phyloP scores from a whole-genome alignment of 2,329 filamentous ascomycete genomes.

The Sclerotinia nivalis region DNA sequence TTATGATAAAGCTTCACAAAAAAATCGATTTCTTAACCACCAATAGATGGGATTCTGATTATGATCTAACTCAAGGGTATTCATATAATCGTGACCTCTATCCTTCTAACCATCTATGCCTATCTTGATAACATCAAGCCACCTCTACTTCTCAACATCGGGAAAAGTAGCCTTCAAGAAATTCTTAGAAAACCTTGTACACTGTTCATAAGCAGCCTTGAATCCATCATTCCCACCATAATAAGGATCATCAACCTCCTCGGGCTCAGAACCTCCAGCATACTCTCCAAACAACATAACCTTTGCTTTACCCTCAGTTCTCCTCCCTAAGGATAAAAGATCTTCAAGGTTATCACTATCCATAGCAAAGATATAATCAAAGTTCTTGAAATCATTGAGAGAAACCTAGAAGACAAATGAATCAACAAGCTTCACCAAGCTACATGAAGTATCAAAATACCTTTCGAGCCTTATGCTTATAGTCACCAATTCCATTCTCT shows the following conservation, averaged over 20 bases:
- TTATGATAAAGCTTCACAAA: background rate
- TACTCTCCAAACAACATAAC: conserved; percentile 84
- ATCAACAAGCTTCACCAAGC: background rate
- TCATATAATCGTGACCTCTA: conserved; percentile 13
- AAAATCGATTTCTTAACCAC: background rate
- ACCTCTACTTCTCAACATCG: conserved; percentile 32
- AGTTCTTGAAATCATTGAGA: conserved; percentile 73
- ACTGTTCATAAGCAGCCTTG: conserved; percentile 82
- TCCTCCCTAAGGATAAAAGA: conserved; percentile 58
- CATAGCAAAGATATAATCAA: conserved; percentile 96
- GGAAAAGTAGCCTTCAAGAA: conserved; percentile 39
- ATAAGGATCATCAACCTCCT: conserved; percentile 86
- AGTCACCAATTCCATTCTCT: conserved; percentile 73
- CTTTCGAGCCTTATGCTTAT: conserved; percentile 75
- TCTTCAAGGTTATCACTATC: conserved; percentile 78
- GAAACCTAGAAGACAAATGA: conserved; percentile 47
- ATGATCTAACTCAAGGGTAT: background rate
- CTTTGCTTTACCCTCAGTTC: conserved; percentile 59
- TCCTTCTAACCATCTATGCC: background rate
- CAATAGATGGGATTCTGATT: background rate
- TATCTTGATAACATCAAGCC: background rate
- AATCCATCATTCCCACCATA: conserved; percentile 86
- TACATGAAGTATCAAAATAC: conserved; percentile 46
- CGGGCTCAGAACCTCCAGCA: conserved; percentile 55
- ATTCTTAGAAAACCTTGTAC: conserved; percentile 71